Percentiles rank a stretch among this genome's conserved stretches.
Evolutionary conservation across 2,329 filamentous ascomycete species (phyloP).

Genomic region (Phialemoniopsis sp.): DNA sequence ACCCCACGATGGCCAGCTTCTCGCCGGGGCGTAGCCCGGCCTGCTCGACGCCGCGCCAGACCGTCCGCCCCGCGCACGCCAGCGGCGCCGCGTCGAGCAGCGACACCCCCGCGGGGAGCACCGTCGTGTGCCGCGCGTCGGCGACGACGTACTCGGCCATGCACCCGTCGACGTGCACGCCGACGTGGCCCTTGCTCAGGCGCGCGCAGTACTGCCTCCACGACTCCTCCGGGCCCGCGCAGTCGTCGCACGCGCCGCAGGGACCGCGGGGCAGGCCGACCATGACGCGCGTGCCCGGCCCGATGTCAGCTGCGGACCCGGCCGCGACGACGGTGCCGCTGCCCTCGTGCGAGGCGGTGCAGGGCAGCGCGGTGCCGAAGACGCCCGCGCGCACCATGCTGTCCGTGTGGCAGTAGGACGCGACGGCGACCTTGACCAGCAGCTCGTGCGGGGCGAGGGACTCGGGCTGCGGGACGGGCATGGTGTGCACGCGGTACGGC

Average conservation of each 20-base stretch:
- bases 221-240: conserved; percentile 38
- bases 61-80: conserved; percentile 50
- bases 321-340: conserved; percentile 47
- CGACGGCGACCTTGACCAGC: conserved; percentile 56
- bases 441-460: conserved; percentile 45
- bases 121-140: conserved; percentile 40
- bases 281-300: conserved; percentile 51
- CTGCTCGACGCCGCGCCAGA: conserved; percentile 40
- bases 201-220: conserved; percentile 47
- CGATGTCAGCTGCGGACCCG: conserved; percentile 37
- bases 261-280: conserved; percentile 46
- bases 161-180: conserved; percentile 46
- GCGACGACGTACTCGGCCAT: conserved; percentile 53
- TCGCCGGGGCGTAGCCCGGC: conserved; percentile 25
- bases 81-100: conserved; percentile 50
- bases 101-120: conserved; percentile 41
- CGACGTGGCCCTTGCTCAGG: conserved; percentile 34
- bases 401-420: conserved; percentile 61
- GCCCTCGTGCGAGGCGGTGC: conserved; percentile 53
- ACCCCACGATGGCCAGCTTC: conserved; percentile 40
- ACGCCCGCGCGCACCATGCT: conserved; percentile 47
- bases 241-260: conserved; percentile 50
- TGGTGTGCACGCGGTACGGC: conserved; percentile 47
- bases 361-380: conserved; percentile 40
- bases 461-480: conserved; percentile 45